These are phyloP conservation scores for Xenosphaeropsis pyriputrescens DNA, from an alignment of 2,329 filamentous ascomycete species.

Conservation along the genomic window DNA sequence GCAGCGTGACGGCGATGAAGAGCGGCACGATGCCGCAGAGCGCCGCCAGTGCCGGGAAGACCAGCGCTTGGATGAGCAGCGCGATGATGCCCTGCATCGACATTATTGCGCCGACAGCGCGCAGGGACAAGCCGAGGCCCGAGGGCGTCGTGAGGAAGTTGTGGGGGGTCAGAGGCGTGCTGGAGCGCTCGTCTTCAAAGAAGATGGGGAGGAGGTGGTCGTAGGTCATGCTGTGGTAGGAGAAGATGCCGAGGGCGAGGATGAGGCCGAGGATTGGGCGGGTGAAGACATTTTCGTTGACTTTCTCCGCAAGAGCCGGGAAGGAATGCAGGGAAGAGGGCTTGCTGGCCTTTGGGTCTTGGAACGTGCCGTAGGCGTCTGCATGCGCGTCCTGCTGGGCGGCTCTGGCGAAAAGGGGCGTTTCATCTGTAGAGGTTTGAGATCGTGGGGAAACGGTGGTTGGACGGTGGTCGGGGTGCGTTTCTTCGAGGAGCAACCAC, in stretches of 20 bases:
- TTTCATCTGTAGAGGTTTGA: slow-evolving; percentile 35
- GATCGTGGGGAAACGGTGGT: slow-evolving; percentile 29
- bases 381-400: slow-evolving; percentile 59
- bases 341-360: slow-evolving; percentile 9
- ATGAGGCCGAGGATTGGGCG: slow-evolving; percentile 60
- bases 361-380: slow-evolving; percentile 70
- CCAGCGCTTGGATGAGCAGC: slow-evolving; percentile 40
- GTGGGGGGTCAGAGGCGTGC: slow-evolving; percentile 3
- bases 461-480: slow-evolving; percentile 69
- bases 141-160: slow-evolving; percentile 33
- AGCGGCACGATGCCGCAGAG: slow-evolving; percentile 42
- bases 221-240: slow-evolving; percentile 90
- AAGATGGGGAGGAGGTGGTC: slow-evolving; percentile 89
- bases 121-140: slow-evolving; percentile 46
- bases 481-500: slow-evolving; percentile 75
- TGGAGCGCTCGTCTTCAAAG: slow-evolving; percentile 58
- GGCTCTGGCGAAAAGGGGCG: slow-evolving; percentile 61
- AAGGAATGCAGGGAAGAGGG: neutral
- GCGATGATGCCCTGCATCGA: slow-evolving; percentile 43
- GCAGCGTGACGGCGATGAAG: slow-evolving; percentile 36
- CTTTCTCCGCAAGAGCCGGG: no score
- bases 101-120: slow-evolving; percentile 46
- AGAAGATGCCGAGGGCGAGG: slow-evolving; percentile 76
- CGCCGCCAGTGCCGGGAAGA: slow-evolving; percentile 45
- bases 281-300: slow-evolving; percentile 31